Base-by-base conservation (phyloP, 306 rosid genomes). In the Quercus gilva region DNA sequence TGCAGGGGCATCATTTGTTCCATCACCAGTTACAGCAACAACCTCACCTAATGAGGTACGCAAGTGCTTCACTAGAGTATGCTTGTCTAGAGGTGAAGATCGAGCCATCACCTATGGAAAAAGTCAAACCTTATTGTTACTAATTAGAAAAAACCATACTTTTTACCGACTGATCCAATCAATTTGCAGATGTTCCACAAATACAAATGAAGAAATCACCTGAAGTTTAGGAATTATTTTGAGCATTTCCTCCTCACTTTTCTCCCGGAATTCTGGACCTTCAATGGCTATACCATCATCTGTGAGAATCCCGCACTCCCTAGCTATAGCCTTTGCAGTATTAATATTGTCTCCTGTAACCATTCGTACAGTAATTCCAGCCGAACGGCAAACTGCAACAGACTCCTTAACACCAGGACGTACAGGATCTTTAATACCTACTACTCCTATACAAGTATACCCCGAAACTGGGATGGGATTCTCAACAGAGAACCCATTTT, bases 1-100 rank as follows among this genome's bases (percentile, higher is more conserved):
- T 15, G 99, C 99, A 4, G 99, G 99, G 35, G 98, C 98, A 88
- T 95, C 99, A 69, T 95, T 95, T 84, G 98, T 95, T 81, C 99
- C 99, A 76, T 93, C 99, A 18, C 99, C 99, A 52, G 99, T 95
- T 60, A 95, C 98, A 68, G 99, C 99, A 77, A 95, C 99, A 28
- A 95, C 99, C 86, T 95, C 98, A 69, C 86, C 86, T 60, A 95
- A 89, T 17, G 97, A 86, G 74, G 98, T 95, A 56, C 98, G 91
- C 85, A 95, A 74, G 73, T 95, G 99, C 81, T 86, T 88, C 85
- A 95, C 99, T 83, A 95, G 84, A 28, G 91, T 89, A 74, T 93
- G 97, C 82, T 95, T 95, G 88, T 95, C 99, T 52, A 95, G 84
- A 80, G 99, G 99, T 13, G 97, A 95, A 59, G 99, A 95, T 63